phyloP scores from a whole-genome alignment of 106 monocot genomes.

The Vanilla planifolia region DNA sequence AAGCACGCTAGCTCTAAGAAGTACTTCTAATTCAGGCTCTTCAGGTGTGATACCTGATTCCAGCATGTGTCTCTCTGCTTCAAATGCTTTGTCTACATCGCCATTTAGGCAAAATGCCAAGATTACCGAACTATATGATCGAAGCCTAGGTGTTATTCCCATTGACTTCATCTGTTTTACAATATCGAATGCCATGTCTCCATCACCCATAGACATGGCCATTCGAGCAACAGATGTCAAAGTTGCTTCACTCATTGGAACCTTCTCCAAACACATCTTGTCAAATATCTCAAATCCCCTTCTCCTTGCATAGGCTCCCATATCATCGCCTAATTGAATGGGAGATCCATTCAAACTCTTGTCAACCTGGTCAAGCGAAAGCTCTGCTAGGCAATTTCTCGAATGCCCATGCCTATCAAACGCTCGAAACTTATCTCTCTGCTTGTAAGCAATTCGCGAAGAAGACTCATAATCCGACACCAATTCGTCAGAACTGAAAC shows the following conservation, averaged over 20 bases:
- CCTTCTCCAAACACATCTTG: slow-evolving; percentile 36
- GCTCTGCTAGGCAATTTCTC: background rate
- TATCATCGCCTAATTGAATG: slow-evolving; percentile 45
- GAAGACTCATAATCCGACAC: too few relatives aligned
- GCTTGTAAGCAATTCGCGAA: too few relatives aligned
- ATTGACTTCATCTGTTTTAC: slow-evolving; percentile 38
- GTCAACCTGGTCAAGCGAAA: background rate
- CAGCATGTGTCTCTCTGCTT: slow-evolving; percentile 64
- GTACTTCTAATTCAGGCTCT: slow-evolving; percentile 61
- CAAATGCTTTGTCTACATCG: slow-evolving; percentile 51
- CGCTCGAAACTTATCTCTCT: background rate
- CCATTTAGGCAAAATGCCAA: slow-evolving; percentile 42
- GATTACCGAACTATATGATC: slow-evolving; percentile 66
- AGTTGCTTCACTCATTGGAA: slow-evolving; percentile 58
- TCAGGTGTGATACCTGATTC: slow-evolving; percentile 43
- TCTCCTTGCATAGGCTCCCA: slow-evolving; percentile 35
- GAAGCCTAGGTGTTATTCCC: slow-evolving; percentile 37
- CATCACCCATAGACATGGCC: slow-evolving; percentile 54
- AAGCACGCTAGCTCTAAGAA: slow-evolving; percentile 42
- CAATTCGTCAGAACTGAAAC: slow-evolving; percentile 10
- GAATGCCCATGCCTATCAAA: background rate
- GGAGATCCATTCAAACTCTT: background rate
- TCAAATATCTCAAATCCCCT: slow-evolving; percentile 74
- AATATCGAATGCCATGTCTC: slow-evolving; percentile 58
- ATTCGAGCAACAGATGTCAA: slow-evolving; percentile 67